Percentiles rank a stretch among this genome's conserved stretches.
These are phyloP conservation scores for Xylaria sp. DNA, from an alignment of 2,329 filamentous ascomycete species.

Conservation along the genomic window DNA sequence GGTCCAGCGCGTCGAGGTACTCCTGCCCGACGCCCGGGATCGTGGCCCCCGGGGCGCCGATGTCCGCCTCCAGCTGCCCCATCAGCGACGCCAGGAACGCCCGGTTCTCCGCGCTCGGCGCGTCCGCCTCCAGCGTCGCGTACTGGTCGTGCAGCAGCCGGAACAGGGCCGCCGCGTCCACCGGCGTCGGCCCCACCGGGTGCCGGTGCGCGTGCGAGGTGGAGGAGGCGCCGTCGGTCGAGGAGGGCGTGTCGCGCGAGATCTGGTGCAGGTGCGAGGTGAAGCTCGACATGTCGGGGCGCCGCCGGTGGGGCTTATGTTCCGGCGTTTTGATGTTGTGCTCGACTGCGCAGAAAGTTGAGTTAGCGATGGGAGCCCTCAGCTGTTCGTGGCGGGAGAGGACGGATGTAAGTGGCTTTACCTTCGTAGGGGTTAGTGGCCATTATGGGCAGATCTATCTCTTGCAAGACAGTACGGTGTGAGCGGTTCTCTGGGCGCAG, in stretches of 20 bases:
- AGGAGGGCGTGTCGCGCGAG: constrained; percentile 34
- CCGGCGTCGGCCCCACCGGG: constrained; percentile 62
- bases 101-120: constrained; percentile 53
- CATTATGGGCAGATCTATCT: constrained; percentile 30
- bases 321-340: constrained; percentile 60
- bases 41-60: constrained; percentile 53
- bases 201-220: constrained; percentile 50
- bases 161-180: constrained; percentile 60
- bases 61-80: constrained; percentile 50
- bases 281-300: constrained; percentile 68
- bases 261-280: constrained; percentile 60
- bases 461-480: too few relatives aligned
- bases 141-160: constrained; percentile 63
- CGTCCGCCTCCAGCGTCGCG: constrained; percentile 51
- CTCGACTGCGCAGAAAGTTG: constrained; percentile 53
- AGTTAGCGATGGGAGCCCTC: neutral
- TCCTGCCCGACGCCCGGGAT: constrained; percentile 60
- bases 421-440: constrained; percentile 40
- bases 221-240: constrained; percentile 27
- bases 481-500: neutral
- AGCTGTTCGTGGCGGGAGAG: neutral
- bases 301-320: constrained; percentile 45
- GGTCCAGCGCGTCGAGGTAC: constrained; percentile 62
- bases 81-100: constrained; percentile 55
- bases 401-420: constrained; percentile 17